phyloP scores from a whole-genome alignment of 371 early-diverging fungal genomes.

The Gilbertella persicaria region DNA sequence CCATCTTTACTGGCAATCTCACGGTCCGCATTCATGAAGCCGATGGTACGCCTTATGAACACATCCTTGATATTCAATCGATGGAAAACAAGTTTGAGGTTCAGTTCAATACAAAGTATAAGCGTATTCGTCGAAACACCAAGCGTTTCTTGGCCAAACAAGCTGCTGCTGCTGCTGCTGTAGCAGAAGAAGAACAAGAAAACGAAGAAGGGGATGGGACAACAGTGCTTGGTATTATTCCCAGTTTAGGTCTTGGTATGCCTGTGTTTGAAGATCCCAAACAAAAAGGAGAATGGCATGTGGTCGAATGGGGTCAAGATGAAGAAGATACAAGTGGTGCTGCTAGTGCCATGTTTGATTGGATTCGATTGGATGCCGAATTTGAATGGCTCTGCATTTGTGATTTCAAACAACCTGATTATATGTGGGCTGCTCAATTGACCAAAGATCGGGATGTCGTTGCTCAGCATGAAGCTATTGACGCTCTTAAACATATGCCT shows the following conservation, averaged over 20 bases:
- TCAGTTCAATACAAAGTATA: constrained; percentile 95
- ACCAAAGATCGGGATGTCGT: constrained; percentile 93
- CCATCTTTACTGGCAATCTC: constrained; percentile 78
- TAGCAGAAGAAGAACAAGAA: constrained; percentile 67
- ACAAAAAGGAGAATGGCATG: constrained; percentile 73
- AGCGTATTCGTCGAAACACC: constrained; percentile 86
- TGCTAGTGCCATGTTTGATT: constrained; percentile 86
- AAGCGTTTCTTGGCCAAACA: constrained; percentile 80
- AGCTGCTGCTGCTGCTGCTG: constrained; percentile 78
- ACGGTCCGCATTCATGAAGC: constrained; percentile 93
- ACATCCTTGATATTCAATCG: constrained; percentile 86
- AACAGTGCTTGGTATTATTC: constrained; percentile 43
- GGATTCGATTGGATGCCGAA: constrained; percentile 97
- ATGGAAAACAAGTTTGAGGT: constrained; percentile 79
- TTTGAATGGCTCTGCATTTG: constrained; percentile 91
- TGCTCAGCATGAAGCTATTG: constrained; percentile 92
- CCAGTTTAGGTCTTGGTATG: constrained; percentile 65
- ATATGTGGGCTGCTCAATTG: constrained; percentile 96
- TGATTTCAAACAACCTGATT: constrained; percentile 91
- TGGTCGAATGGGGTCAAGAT: constrained; percentile 83
- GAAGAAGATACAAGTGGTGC: constrained; percentile 72
- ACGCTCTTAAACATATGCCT: constrained; percentile 65
- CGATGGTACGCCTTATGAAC: constrained; percentile 91
- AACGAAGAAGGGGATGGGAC: constrained; percentile 61
- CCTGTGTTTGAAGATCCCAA: constrained; percentile 72